Evolutionary conservation across 1,284 basidiomycete species (phyloP).

Genomic region (Rhodotorula glutinis): DNA sequence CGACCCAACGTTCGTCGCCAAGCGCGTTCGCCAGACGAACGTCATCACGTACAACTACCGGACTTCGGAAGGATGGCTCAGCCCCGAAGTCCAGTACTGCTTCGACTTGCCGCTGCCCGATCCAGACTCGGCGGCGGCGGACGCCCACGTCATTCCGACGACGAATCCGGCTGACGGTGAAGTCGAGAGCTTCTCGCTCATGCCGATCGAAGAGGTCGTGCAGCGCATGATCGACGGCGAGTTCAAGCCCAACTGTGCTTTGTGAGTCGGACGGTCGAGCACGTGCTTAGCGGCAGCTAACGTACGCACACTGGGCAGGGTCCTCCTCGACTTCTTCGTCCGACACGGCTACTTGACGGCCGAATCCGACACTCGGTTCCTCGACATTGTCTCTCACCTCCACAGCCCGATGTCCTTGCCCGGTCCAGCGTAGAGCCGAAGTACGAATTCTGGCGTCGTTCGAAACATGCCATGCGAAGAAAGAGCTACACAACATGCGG

Average conservation of each 20-base stretch:
- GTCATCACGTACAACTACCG: slow-evolving; percentile 57
- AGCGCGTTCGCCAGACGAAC: slow-evolving; percentile 32
- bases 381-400: slow-evolving; percentile 25
- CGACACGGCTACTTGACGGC: slow-evolving; percentile 45
- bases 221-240: slow-evolving; percentile 57
- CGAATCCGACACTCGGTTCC: slow-evolving; percentile 40
- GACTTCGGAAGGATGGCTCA: slow-evolving; percentile 69
- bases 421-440: slow-evolving; percentile 16
- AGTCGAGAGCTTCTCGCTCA: slow-evolving; percentile 75
- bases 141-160: slow-evolving; percentile 6
- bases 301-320: slow-evolving; percentile 49
- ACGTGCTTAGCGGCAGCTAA: neutral
- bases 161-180: slow-evolving; percentile 69
- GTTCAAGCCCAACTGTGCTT: slow-evolving; percentile 83
- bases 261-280: slow-evolving; percentile 43
- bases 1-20: slow-evolving; percentile 28
- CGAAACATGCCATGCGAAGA: neutral
- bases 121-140: slow-evolving; percentile 28
- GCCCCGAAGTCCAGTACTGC: slow-evolving; percentile 68
- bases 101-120: slow-evolving; percentile 73
- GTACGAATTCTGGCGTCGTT: neutral
- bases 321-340: slow-evolving; percentile 78
- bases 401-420: slow-evolving; percentile 25
- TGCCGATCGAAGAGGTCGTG: slow-evolving; percentile 49
- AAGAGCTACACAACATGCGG: neutral